phyloP scores from a whole-genome alignment of 163 green algal species.

The Smithsoniella earleae region DNA sequence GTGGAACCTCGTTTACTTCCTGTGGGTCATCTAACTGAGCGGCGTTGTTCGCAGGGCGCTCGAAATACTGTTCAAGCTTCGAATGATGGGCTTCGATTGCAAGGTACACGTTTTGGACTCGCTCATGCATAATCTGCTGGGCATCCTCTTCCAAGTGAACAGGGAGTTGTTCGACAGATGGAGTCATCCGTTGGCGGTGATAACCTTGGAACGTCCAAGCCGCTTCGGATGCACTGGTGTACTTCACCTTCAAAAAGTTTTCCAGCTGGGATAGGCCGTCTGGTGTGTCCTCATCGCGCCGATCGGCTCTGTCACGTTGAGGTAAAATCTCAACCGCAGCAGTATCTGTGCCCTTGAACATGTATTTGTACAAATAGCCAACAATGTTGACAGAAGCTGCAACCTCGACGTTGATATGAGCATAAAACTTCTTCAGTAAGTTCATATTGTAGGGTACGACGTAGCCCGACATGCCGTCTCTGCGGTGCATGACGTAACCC shows the following conservation, averaged over 20 bases:
- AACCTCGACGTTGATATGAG: slow-evolving; percentile 36
- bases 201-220: slow-evolving; percentile 19
- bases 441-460: slow-evolving; percentile 37
- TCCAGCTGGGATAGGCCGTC: no score
- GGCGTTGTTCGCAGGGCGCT: not conserved
- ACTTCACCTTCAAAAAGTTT: slow-evolving; percentile 29
- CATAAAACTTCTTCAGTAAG: slow-evolving; percentile 32
- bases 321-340: no score
- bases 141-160: slow-evolving; percentile 5
- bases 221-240: slow-evolving; percentile 30
- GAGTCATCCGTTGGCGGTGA: not conserved
- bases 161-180: slow-evolving; percentile 28
- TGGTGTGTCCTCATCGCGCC: no score
- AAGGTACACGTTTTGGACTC: no score
- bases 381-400: slow-evolving; percentile 28
- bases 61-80: not conserved
- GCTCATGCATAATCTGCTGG: no score
- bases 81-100: no score
- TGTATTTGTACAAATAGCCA: slow-evolving; percentile 27
- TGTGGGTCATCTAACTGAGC: no score
- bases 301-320: no score
- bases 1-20: no score
- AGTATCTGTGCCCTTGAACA: slow-evolving; percentile 28
- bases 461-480: slow-evolving; percentile 24
- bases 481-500: not conserved